A percentile compares a stretch with the other conserved stretches of the same genome.
phyloP scores from a whole-genome alignment of 306 rosid genomes.

The Begonia masoniana region DNA sequence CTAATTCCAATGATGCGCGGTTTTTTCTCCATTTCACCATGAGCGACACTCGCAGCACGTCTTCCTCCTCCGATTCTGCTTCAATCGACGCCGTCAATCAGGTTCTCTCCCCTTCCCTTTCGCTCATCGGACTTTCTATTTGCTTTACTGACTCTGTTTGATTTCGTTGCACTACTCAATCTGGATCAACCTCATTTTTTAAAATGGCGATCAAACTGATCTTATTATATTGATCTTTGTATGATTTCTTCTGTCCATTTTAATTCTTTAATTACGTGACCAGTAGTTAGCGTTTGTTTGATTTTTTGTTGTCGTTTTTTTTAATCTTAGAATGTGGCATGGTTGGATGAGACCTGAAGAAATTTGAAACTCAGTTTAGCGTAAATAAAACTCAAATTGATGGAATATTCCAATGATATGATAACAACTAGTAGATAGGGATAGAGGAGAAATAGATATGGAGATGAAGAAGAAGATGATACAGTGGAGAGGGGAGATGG shows the following conservation, averaged over 20 bases:
- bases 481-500: no score
- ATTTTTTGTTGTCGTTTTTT: background rate
- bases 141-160: background rate
- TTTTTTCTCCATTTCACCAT: conserved; percentile 12
- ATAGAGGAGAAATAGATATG: no score
- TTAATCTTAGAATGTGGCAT: conserved; percentile 27
- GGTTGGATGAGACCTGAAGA: background rate
- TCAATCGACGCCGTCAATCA: conserved; percentile 40
- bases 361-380: background rate
- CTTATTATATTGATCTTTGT: background rate
- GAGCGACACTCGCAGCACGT: conserved; percentile 50
- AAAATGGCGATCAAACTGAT: background rate
- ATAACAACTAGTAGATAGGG: no score
- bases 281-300: background rate
- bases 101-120: conserved; percentile 19
- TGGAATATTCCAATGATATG: no score
- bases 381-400: no score
- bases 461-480: no score
- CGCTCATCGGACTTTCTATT: background rate
- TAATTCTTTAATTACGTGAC: background rate
- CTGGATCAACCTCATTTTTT: no score
- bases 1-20: background rate
- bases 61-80: conserved; percentile 44
- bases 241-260: background rate
- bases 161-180: no score